Evolutionary conservation across 169 alveolate species (phyloP).

Genomic region (Babesia bovis): DNA sequence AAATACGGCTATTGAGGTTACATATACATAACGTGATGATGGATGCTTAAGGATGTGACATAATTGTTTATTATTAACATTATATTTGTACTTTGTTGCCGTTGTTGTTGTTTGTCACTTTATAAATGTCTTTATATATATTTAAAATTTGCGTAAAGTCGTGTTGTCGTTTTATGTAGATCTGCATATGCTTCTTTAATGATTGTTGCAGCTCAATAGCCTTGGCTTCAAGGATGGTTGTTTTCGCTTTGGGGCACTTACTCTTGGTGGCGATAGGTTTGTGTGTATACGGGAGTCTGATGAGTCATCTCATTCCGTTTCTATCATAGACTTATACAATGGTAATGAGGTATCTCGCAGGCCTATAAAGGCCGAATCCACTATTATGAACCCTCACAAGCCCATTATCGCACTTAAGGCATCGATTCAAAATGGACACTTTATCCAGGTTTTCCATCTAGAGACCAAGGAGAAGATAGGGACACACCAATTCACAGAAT

Average conservation of each 20-base stretch:
- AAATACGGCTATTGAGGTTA: too few relatives aligned
- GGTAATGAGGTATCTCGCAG: constrained; percentile 83
- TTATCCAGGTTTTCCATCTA: constrained; percentile 83
- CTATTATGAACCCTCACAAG: constrained; percentile 92
- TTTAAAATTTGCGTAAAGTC: too few relatives aligned
- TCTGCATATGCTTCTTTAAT: too few relatives aligned
- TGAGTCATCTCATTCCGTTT: constrained; percentile 78
- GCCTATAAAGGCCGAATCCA: constrained; percentile 96
- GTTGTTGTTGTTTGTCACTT: too few relatives aligned
- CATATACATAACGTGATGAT: too few relatives aligned
- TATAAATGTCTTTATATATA: too few relatives aligned
- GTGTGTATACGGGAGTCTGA: constrained; percentile 89
- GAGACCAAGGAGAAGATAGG: constrained; percentile 91
- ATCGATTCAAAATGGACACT: constrained; percentile 42
- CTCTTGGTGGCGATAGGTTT: constrained; percentile 90
- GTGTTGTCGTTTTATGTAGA: too few relatives aligned
- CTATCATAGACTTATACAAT: constrained; percentile 84
- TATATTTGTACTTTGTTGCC: too few relatives aligned
- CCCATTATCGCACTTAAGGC: constrained; percentile 95
- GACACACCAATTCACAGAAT: constrained; percentile 87
- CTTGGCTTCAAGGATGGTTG: constrained; percentile 86
- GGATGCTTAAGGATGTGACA: too few relatives aligned
- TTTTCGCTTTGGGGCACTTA: constrained; percentile 85
- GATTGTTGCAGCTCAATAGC: constrained; percentile 49
- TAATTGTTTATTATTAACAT: too few relatives aligned